These are phyloP conservation scores for Komagataella pastoris DNA, from an alignment of 805 yeast species.

Conservation along the genomic window DNA sequence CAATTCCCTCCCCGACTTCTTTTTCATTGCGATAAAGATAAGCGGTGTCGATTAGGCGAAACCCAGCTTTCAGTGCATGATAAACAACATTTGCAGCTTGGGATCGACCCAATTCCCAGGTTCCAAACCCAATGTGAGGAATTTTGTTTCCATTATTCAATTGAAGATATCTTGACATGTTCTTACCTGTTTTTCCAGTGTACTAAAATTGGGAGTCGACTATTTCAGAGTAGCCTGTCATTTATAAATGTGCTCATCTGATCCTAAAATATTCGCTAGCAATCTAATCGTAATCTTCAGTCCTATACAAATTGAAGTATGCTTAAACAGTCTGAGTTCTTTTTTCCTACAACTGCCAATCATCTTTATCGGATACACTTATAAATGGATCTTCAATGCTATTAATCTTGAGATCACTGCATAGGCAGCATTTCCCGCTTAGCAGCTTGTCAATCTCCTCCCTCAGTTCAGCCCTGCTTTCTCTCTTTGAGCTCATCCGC, in stretches of 20 bases:
- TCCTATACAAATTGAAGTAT: neutral
- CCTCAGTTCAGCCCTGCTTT: conserved; percentile 16
- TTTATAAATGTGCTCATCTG: neutral
- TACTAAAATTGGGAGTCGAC: no score
- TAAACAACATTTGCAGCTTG: conserved; percentile 24
- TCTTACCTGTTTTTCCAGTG: neutral
- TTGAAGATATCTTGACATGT: conserved; percentile 13
- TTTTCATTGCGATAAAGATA: conserved; percentile 31
- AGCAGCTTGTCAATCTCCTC: conserved; percentile 46
- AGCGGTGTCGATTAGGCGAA: conserved; percentile 35
- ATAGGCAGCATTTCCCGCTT: conserved; percentile 55
- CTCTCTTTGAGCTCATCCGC: conserved; percentile 23
- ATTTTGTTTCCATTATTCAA: conserved; percentile 41
- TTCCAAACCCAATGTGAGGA: conserved; percentile 37
- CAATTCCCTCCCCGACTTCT: conserved; percentile 35
- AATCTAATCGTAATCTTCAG: neutral
- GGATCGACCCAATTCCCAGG: conserved; percentile 26
- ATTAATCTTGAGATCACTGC: conserved; percentile 63
- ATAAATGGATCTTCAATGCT: conserved; percentile 52
- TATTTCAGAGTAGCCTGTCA: neutral
- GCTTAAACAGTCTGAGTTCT: neutral
- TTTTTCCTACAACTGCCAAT: conserved; percentile 30
- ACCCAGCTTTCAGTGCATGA: conserved; percentile 29
- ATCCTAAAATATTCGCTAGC: neutral
- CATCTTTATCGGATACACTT: conserved; percentile 25